Evolutionary conservation across 257 asterid genomes (phyloP), one percentile per base, ranked within the genome.

Genomic region (Cynanchum wilfordii): DNA sequence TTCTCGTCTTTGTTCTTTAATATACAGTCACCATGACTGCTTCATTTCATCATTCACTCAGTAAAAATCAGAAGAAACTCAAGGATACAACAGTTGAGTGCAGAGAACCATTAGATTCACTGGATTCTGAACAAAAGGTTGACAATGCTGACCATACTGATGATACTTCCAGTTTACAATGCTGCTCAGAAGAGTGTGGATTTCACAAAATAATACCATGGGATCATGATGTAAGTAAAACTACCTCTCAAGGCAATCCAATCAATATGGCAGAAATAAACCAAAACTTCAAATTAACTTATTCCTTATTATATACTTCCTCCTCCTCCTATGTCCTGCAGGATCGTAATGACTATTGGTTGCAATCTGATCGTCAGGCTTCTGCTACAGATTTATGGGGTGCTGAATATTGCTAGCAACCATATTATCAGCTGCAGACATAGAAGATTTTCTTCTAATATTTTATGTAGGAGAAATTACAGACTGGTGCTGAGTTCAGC

Each of bases 281-380:
- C 12, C 10, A 22, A 38, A 2, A 27, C 47, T 19, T 19, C 44
- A 24, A 45, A 49, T 54, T 54, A 36, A 16, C 55, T n/a, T 38
- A 57, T 59, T 19, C 47, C 66, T 54, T 24, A n/a, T 70, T 6
- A 49, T 42, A 11, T 33, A 33, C 38, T 33, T 33, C 5, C 5
- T 33, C 17, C 5, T 33, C 17, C 20, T 20, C 33, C 55, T 54
- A 56, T n/a, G 40, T 45, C 17, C 27, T 81, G 84, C 87, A 92
- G 98, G 71, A 71, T 55, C 87, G 85, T 45, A 82, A 82, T 69
- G 98, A 87, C 79, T 92, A 92, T 74, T 88, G 98, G 98, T 78
- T 92, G 82, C 82, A 60, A 72, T 83, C 94, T 12, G 90, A 88
- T 63, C 49, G 67, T 68, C 82, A 78, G 58, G 81, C 76, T 54